A percentile compares a stretch with the other conserved stretches of the same genome.
phyloP scores from a whole-genome alignment of 805 yeast genomes.

The Saturnispora zaruensis region DNA sequence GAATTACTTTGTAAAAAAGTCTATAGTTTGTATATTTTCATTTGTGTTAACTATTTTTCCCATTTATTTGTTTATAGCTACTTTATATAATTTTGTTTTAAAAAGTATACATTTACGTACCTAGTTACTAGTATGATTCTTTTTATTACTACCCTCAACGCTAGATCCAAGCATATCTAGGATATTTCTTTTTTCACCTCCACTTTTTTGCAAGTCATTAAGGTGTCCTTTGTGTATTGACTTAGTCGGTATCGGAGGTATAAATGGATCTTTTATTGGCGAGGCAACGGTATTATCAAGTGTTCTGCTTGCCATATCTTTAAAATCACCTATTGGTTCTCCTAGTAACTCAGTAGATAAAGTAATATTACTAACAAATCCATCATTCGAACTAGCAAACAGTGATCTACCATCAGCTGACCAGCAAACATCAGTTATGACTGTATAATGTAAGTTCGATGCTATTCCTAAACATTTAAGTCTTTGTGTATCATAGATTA shows the following conservation, averaged over 20 bases:
- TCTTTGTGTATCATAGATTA: conserved; percentile 73
- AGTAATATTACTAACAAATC: conserved; percentile 68
- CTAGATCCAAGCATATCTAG: conserved; percentile 7
- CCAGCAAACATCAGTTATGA: conserved; percentile 87
- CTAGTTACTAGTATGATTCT: neutral
- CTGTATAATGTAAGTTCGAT: conserved; percentile 76
- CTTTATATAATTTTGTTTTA: neutral
- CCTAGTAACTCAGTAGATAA: conserved; percentile 55
- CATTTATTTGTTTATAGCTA: neutral
- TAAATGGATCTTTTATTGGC: neutral
- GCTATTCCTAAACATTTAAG: conserved; percentile 62
- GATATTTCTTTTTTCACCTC: neutral
- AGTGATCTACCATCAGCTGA: conserved; percentile 61
- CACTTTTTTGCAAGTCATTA: neutral
- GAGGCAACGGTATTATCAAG: neutral
- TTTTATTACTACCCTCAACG: neutral
- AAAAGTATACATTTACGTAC: neutral
- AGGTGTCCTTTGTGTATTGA: neutral
- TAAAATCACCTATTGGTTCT: conserved; percentile 25
- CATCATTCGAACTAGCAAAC: conserved; percentile 81
- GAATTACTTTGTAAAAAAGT: neutral
- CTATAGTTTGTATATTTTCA: neutral
- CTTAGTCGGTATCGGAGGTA: neutral
- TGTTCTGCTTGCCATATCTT: conserved; percentile 8
- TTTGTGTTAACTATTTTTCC: neutral